Evolutionary conservation across 352 stramenopile species (phyloP).

Genomic region (Globisporangium echinulatum): DNA sequence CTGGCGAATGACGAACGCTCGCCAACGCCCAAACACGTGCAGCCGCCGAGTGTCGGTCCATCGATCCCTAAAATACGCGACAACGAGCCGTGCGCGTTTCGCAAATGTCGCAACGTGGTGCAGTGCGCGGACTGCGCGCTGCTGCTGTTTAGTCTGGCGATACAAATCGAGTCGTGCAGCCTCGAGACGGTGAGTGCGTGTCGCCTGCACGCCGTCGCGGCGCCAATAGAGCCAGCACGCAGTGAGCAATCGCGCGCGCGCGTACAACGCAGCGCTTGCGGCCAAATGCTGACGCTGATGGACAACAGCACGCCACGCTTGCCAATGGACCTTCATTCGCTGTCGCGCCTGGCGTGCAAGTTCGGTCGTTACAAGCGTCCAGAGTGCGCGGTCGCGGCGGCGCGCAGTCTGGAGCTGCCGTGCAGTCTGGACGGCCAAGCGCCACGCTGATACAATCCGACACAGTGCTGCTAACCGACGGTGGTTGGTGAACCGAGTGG

Average conservation of each 20-base stretch:
- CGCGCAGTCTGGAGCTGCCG: slow-evolving; percentile 41
- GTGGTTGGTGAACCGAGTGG: no score
- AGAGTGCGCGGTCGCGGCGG: slow-evolving; percentile 44
- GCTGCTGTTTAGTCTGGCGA: slow-evolving; percentile 6
- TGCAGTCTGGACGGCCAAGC: slow-evolving; percentile 28
- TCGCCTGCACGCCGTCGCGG: slow-evolving; percentile 30
- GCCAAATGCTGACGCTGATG: slow-evolving; percentile 35
- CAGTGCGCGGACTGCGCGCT: slow-evolving; percentile 13
- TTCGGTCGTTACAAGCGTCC: slow-evolving; percentile 49
- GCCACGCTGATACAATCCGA: slow-evolving; percentile 26
- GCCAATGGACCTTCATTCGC: slow-evolving; percentile 35
- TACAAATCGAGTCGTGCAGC: not conserved
- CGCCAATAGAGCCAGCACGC: slow-evolving; percentile 59
- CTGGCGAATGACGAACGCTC: not conserved
- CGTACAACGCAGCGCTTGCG: slow-evolving; percentile 37
- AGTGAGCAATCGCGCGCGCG: slow-evolving; percentile 42
- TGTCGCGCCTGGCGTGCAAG: slow-evolving; percentile 38
- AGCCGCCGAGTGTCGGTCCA: slow-evolving; percentile 19
- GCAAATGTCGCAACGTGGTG: slow-evolving; percentile 3
- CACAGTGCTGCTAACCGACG: no score
- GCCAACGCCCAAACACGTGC: slow-evolving; percentile 15
- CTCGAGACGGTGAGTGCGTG: not conserved
- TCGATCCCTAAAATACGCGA: slow-evolving; percentile 34
- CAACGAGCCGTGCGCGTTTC: slow-evolving; percentile 26
- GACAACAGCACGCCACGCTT: slow-evolving; percentile 30